Evolutionary conservation across 208 protist species (phyloP).

Genomic region (Acanthamoeba quina): DNA sequence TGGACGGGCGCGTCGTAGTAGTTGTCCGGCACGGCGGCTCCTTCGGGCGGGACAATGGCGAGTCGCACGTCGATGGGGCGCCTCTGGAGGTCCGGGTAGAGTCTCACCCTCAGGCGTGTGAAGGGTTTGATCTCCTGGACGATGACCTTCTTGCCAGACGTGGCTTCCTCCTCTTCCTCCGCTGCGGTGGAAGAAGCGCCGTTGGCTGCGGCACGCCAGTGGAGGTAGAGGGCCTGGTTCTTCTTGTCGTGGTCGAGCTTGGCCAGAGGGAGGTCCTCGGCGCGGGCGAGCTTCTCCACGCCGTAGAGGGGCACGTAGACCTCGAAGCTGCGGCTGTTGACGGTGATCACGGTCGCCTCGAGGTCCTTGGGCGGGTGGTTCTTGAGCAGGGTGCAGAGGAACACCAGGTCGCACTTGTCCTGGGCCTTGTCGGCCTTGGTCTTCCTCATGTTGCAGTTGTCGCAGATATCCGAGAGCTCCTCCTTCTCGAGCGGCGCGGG

Average conservation of each 20-base stretch:
- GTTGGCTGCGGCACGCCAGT: slow-evolving; percentile 41
- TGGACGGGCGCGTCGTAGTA: slow-evolving; percentile 12
- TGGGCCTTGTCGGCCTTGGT: slow-evolving; percentile 74
- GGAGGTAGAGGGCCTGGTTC: slow-evolving; percentile 33
- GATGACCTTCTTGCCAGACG: neutral
- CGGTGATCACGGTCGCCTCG: slow-evolving; percentile 55
- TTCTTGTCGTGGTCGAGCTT: slow-evolving; percentile 73
- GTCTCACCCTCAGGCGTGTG: slow-evolving; percentile 61
- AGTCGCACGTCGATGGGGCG: slow-evolving; percentile 68
- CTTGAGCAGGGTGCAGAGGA: slow-evolving; percentile 72
- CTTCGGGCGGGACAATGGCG: slow-evolving; percentile 28
- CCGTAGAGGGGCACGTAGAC: slow-evolving; percentile 71
- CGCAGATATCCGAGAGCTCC: slow-evolving; percentile 4
- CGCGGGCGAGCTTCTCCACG: slow-evolving; percentile 58
- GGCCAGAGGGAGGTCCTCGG: slow-evolving; percentile 55
- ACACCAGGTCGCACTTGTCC: slow-evolving; percentile 76
- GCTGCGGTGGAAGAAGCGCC: neutral
- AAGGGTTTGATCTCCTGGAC: slow-evolving; percentile 71
- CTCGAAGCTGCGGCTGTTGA: slow-evolving; percentile 57
- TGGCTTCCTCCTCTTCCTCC: neutral
- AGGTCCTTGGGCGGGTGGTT: slow-evolving; percentile 67
- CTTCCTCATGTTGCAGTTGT: slow-evolving; percentile 72
- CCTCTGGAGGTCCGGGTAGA: slow-evolving; percentile 60
- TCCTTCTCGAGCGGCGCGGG: slow-evolving; percentile 63
- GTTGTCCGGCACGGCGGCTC: neutral